phyloP scores from a whole-genome alignment of 805 yeast species.

The baker's yeast (Saccharomyces cerevisiae) region DNA sequence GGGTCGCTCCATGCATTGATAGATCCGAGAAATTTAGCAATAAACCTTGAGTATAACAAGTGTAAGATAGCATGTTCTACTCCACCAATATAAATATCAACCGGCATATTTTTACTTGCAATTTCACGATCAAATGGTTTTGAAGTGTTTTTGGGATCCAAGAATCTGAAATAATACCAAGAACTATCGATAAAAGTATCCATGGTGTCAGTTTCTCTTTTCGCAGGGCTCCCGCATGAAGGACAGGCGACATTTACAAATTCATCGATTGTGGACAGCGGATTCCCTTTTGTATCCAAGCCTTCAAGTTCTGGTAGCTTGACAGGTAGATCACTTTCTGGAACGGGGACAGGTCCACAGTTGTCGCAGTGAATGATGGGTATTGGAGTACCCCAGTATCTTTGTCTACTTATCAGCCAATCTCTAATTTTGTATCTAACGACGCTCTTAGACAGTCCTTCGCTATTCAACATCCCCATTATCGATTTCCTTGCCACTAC shows the following conservation, averaged over 20 bases:
- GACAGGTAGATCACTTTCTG: slow-evolving; percentile 80
- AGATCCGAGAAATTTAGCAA: slow-evolving; percentile 67
- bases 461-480: slow-evolving; percentile 33
- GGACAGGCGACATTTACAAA: slow-evolving; percentile 78
- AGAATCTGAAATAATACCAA: slow-evolving; percentile 86
- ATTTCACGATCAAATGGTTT: slow-evolving; percentile 45
- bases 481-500: slow-evolving; percentile 46
- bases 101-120: slow-evolving; percentile 59
- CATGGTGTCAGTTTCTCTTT: slow-evolving; percentile 95
- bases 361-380: slow-evolving; percentile 81
- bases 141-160: slow-evolving; percentile 57
- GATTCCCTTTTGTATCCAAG: slow-evolving; percentile 49
- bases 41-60: slow-evolving; percentile 75
- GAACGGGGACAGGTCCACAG: slow-evolving; percentile 92
- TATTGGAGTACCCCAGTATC: slow-evolving; percentile 98
- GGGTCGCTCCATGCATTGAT: slow-evolving; percentile 64
- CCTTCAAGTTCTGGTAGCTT: slow-evolving; percentile 53
- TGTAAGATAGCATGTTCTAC: slow-evolving; percentile 95
- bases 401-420: slow-evolving; percentile 90
- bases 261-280: slow-evolving; percentile 56
- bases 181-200: slow-evolving; percentile 97
- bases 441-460: slow-evolving; percentile 38
- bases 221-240: slow-evolving; percentile 60
- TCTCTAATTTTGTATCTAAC: slow-evolving; percentile 68
- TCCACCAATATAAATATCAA: slow-evolving; percentile 89